These are phyloP conservation scores for Botryotinia globosa DNA, from an alignment of 2,329 filamentous ascomycete genomes.

Conservation along the genomic window DNA sequence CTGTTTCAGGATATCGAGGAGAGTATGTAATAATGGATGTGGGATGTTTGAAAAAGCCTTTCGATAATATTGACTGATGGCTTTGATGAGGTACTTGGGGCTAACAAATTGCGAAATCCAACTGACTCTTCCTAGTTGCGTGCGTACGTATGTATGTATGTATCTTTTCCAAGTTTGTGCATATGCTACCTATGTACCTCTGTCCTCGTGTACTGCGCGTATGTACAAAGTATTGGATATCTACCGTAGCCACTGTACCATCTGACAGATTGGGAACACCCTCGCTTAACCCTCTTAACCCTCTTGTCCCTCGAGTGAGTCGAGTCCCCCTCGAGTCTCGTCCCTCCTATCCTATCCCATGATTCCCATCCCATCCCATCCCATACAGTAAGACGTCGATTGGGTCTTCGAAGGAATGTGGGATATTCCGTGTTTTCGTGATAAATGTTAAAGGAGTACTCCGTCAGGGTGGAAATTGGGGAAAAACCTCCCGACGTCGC, in stretches of 20 bases:
- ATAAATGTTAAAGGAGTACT: neutral
- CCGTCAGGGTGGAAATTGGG: neutral
- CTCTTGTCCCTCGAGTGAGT: no score
- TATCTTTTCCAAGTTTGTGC: neutral
- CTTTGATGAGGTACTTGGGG: neutral
- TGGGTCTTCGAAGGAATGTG: neutral
- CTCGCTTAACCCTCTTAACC: neutral
- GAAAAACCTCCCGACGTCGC: neutral
- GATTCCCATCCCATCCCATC: no score
- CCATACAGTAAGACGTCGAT: no score
- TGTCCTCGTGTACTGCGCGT: no score
- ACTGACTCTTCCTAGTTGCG: neutral
- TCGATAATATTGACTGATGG: neutral
- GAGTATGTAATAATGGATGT: neutral
- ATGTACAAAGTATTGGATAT: neutral
- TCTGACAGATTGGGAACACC: neutral
- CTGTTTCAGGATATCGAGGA: neutral
- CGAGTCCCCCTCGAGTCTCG: no score
- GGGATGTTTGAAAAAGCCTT: neutral
- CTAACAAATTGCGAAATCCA: neutral
- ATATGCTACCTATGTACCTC: no score
- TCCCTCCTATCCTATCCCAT: no score
- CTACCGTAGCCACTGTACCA: neutral
- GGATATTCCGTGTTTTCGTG: neutral
- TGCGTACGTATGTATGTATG: neutral